A percentile compares a stretch with the other conserved stretches of the same genome.
Evolutionary conservation across 83 land plant genomes (phyloP).

Genomic region (Diphasiastrum complanatum): DNA sequence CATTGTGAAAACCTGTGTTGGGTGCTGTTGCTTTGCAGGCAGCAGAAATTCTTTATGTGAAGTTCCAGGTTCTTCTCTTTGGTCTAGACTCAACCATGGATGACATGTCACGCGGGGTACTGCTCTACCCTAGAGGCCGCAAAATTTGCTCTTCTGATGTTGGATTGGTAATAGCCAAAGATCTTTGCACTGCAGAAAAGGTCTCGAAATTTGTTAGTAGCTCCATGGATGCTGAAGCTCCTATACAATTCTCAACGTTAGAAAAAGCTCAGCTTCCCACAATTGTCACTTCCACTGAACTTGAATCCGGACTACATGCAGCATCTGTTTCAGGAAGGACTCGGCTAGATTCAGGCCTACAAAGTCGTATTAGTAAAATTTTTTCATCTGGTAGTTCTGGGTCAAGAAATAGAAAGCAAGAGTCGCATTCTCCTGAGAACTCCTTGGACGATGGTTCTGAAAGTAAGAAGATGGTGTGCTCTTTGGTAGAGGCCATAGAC

Average conservation of each 20-base stretch:
- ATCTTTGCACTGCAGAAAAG: conserved; percentile 27
- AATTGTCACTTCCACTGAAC: too few species aligned
- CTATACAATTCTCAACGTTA: too few species aligned
- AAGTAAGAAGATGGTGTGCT: conserved; percentile 2
- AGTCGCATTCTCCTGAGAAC: too few species aligned
- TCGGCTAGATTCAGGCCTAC: too few species aligned
- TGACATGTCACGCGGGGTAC: conserved; percentile 21
- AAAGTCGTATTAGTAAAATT: too few species aligned
- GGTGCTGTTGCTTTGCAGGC: conserved; percentile 26
- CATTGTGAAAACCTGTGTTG: background rate
- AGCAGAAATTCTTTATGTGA: conserved; percentile 32
- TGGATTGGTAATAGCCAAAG: conserved; percentile 39
- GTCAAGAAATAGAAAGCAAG: too few species aligned
- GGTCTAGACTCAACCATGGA: conserved; percentile 32
- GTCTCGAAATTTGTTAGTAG: conserved; percentile 25
- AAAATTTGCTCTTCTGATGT: conserved; percentile 20
- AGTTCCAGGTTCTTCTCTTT: conserved; percentile 28
- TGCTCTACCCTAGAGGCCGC: conserved; percentile 33
- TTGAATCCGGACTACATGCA: too few species aligned
- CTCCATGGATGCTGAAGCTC: conserved; percentile 4
- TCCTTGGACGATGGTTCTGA: background rate
- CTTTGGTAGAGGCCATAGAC: conserved; percentile 38
- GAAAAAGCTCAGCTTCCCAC: too few species aligned
- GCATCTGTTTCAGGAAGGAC: too few species aligned
- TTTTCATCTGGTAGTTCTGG: too few species aligned